Evolutionary conservation across 106 monocot genomes (phyloP).

Genomic region (Dendrobium nobile): DNA sequence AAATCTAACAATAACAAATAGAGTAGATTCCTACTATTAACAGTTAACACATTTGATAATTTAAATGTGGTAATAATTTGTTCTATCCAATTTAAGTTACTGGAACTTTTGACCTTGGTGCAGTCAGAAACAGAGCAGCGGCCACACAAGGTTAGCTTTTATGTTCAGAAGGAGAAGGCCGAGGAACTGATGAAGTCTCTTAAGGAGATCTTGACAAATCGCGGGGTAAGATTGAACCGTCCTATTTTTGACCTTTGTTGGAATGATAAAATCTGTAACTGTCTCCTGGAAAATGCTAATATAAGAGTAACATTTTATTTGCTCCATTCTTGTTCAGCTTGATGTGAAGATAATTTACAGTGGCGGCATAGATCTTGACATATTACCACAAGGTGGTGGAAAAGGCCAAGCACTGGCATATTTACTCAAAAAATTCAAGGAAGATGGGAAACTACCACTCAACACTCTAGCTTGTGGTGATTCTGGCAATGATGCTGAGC

Average conservation of each 20-base stretch:
- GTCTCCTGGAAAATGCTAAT: background rate
- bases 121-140: constrained; percentile 78
- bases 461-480: constrained; percentile 94
- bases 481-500: constrained; percentile 92
- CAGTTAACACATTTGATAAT: no score
- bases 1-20: no score
- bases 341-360: constrained; percentile 94
- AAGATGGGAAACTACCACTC: constrained; percentile 41
- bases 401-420: constrained; percentile 92
- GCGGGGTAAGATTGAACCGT: constrained; percentile 46
- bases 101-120: constrained; percentile 1
- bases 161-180: constrained; percentile 59
- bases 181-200: constrained; percentile 49
- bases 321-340: constrained; percentile 36
- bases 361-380: constrained; percentile 68
- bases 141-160: constrained; percentile 89
- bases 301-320: background rate
- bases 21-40: no score
- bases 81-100: background rate
- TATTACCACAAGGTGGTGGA: constrained; percentile 82
- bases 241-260: background rate
- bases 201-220: constrained; percentile 28
- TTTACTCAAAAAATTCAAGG: constrained; percentile 60
- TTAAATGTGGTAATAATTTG: background rate
- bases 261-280: background rate